Base-by-base conservation (phyloP, 768 basidiomycete species). In the Xerocomellus chrysenteron region DNA sequence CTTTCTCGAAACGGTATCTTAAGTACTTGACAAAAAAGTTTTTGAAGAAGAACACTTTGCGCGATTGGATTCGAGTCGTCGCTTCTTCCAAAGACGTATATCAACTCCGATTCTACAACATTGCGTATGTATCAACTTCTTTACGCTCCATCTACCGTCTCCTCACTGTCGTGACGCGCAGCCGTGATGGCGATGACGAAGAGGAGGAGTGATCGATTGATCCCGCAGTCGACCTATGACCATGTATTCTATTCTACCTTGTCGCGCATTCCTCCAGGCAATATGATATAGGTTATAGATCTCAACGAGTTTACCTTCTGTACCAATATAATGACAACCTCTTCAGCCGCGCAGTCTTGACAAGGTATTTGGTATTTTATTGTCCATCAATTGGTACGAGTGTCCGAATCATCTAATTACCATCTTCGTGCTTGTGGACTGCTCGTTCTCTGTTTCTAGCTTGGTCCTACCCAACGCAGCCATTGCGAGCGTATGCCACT, bases 21-120 rank as follows among this genome's bases (percentile, higher is more conserved):
- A 98, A 98, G 78, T 99, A 98, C 78, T 82, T 98, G 58, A 98
- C 96, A 60, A 98, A 98, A 84, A 96, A 96, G 81, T 95, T 93
- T 83, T 82, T 98, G 77, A 98, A 98, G 85, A 97, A 97, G 85
- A 94, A 95, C 79, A 78, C 81, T 44, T 82, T 97, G 66, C 88
- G 94, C 63, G 95, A 98, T 78, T 98, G 94, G 91, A 93, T 98
- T 73, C 94, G 94, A 54, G 96, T 99, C 63, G 93, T 98, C 64
- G 93, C 97, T 41, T 87, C 93, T 32, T 82, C 86, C 52, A 97
- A 98, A 80, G 92, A 97, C 73, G 84, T 82, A 66, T 99, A 98
- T 78, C 87, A 94, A 69, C 87, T 99, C 63, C 84, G 88, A 65
- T 96, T 95, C 89, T 95, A 91, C 81, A 94, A 93, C 73, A 90